Evolutionary conservation across 768 basidiomycete species (phyloP), one percentile per base, ranked within the genome.

Genomic region (Russula dissimulans): DNA sequence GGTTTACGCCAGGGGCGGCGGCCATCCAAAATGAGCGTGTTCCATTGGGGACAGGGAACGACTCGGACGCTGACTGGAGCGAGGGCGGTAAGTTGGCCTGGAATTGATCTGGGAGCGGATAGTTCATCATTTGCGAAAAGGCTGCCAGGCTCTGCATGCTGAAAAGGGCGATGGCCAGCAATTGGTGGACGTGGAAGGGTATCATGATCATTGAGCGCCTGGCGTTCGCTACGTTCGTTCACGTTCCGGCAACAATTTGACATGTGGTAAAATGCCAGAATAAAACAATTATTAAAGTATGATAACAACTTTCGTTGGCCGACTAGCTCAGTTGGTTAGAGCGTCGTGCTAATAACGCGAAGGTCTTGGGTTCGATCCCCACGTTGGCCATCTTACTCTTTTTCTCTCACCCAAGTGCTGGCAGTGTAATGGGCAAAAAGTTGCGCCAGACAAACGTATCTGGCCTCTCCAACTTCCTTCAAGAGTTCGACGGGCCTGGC

Each of bases 321-420:
- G 61, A 59, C 54, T 88, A 87, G 87, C 87, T 89, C 87, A 89
- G 87, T 77, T 88, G 87, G 87, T 89, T 88, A 88, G 87, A 88
- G 87, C 86, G 86, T 87, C 82, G 86, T 86, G 83, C 86, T 88
- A 87, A 86, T 85, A 81, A 66, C 65, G 63, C 65, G 65, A 66
- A 66, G 65, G 65, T 66, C 65, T 66, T 66, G 65, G 65, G 65
- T 66, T 66, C 65, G 65, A 66, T 65, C 65, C 65, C 65, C 65
- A 66, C 65, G 59, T 61, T 66, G 65, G 65, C 65, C 65, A 66
- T 42, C 5, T 0, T 15, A 11, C 22, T 3, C 2, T 52, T 36
- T 36, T 46, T 47, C 4, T 1, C 11, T 26, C 22, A 1, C 22
- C 22, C 22, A 26, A 26, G 22, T 36, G 34, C 34, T 36, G 7